phyloP scores from a whole-genome alignment of 1,139 yeast species.

The Magnusiomyces suaveolens region DNA sequence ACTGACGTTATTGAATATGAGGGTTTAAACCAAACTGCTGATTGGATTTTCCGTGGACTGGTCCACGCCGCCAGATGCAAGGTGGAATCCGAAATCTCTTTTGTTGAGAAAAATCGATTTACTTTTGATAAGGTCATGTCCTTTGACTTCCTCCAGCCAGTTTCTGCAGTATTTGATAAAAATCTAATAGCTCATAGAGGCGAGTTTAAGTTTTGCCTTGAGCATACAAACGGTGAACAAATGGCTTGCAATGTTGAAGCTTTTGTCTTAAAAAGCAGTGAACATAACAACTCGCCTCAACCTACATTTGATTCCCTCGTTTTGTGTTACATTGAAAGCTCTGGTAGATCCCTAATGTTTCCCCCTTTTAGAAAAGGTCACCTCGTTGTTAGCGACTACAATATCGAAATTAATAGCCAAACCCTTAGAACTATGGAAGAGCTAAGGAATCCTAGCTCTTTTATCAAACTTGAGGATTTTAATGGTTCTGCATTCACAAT shows the following conservation, averaged over 20 bases:
- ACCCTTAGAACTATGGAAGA: not conserved
- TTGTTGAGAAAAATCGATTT: slow-evolving; percentile 23
- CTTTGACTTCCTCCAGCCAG: slow-evolving; percentile 25
- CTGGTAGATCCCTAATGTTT: slow-evolving; percentile 33
- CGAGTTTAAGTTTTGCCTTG: slow-evolving; percentile 28
- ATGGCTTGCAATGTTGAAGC: slow-evolving; percentile 18
- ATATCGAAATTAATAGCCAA: no score
- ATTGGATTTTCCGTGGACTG: slow-evolving; percentile 17
- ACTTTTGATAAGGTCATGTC: slow-evolving; percentile 27
- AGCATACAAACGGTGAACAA: slow-evolving; percentile 20
- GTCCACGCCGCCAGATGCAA: slow-evolving; percentile 19
- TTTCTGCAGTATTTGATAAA: slow-evolving; percentile 27
- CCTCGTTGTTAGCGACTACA: slow-evolving; percentile 17
- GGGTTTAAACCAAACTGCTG: slow-evolving; percentile 8
- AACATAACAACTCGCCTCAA: slow-evolving; percentile 10
- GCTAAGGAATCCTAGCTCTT: not conserved
- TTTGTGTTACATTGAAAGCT: slow-evolving; percentile 29
- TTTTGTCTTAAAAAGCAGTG: slow-evolving; percentile 25
- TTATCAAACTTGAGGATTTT: slow-evolving; percentile 2
- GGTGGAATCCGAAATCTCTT: slow-evolving; percentile 19
- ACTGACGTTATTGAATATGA: slow-evolving; percentile 13
- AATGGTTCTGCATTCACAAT: slow-evolving; percentile 8
- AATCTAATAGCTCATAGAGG: slow-evolving; percentile 27
- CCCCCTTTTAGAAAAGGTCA: slow-evolving; percentile 30
- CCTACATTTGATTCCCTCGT: slow-evolving; percentile 25